Evolutionary conservation across 352 stramenopile genomes (phyloP), one percentile per base, ranked within the genome.

Genomic region (Globisporangium paroecandrum): DNA sequence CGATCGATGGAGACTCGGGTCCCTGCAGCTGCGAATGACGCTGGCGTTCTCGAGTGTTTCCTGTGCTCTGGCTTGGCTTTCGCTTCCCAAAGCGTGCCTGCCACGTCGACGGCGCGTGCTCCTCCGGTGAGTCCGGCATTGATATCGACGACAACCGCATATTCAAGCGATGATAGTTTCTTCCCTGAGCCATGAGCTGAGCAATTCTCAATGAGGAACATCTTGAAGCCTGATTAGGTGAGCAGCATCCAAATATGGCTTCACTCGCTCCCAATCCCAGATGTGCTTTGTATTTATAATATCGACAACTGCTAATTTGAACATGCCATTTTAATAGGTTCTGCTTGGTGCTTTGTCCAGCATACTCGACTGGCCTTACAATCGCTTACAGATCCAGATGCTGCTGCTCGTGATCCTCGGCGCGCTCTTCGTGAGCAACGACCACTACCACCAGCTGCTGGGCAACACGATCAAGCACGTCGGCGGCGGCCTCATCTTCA

Each of bases 401-500:
- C 69, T 90, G 51, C 59, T 83, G 53, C 79, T 91, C 18, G 47
- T 89, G 43, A 64, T 77, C 2, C 65, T 91, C 20, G 83, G 83
- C 2, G 77, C 73, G 1, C 22, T 89, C 43, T 71, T 90, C 18
- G 69, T 81, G 12, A 64, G 71, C 25, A 87, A 87, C 56, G 55
- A 78, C 15, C 82, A 89, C 64, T 89, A 89, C 64, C 83, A 91
- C 58, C 68, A 89, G 53, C 69, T 91, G 6, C 60, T 90, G 46
- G 81, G 82, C 55, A 65, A 73, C 55, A 74, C 65, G 24, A 69
- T 91, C 54, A 78, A 83, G 20, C 73, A 91, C 29, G 79, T 82
- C 0, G 83, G 83, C 46, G 78, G 82, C 27, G 85, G 83, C 1
- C 77, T 92, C 62, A 82, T 94, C 69, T 88, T 92, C 72, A 83